Conservation (phyloP, 2,329 filamentous ascomycete genomes). For the Sphaerulina populicola region DNA sequence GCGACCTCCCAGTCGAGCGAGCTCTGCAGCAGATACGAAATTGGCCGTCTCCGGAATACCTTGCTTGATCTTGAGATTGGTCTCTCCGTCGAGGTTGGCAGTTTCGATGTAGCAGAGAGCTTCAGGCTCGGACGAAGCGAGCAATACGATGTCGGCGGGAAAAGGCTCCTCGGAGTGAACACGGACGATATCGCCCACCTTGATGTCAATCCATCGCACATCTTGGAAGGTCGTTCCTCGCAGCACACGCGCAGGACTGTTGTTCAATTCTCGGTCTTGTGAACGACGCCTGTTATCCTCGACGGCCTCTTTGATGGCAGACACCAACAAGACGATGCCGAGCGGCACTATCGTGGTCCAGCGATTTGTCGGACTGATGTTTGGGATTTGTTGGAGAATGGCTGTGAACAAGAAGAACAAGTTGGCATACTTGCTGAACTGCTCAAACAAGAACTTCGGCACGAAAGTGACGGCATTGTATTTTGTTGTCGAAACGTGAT, state of each 20-base stretch:
- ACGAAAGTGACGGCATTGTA: conserved; percentile 91
- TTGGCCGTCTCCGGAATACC: conserved; percentile 84
- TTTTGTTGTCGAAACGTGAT: conserved; percentile 94
- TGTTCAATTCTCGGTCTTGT: conserved; percentile 80
- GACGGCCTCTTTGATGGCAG: conserved; percentile 84
- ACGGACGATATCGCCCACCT: conserved; percentile 83
- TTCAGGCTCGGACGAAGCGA: conserved; percentile 94
- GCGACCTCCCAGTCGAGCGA: conserved; percentile 76
- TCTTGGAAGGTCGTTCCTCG: conserved; percentile 77
- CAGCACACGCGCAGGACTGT: conserved; percentile 73
- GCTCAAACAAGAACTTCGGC: conserved; percentile 94
- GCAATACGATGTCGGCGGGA: conserved; percentile 81
- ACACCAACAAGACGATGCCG: conserved; percentile 82
- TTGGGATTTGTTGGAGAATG: conserved; percentile 85
- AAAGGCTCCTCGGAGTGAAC: conserved; percentile 94
- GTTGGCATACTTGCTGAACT: conserved; percentile 99
- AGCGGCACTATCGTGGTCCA: conserved; percentile 97
- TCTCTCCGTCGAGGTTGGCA: conserved; percentile 93
- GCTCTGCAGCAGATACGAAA: conserved; percentile 75
- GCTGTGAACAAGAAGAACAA: conserved; percentile 98
- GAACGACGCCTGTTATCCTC: conserved; percentile 87
- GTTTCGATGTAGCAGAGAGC: conserved; percentile 98
- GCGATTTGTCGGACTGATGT: conserved; percentile 85
- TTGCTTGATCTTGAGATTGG: conserved; percentile 98
- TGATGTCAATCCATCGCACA: conserved; percentile 86